A percentile compares a stretch with the other conserved stretches of the same genome.
These are phyloP conservation scores for Saccharomycopsis javanensis DNA, from an alignment of 805 yeast species.

Conservation along the genomic window DNA sequence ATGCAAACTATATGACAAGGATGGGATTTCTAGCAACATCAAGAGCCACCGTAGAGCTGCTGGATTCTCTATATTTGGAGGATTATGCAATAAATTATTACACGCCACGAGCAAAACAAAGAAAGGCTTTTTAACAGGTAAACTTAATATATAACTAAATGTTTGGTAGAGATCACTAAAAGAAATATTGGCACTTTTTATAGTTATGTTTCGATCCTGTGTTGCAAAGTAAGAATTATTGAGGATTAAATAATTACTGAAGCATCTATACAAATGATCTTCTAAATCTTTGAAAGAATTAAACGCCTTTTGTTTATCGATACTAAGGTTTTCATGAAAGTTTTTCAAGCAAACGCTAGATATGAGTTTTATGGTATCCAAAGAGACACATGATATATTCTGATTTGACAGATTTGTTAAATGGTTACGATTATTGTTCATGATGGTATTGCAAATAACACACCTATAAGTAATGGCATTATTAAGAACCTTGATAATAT, in stretches of 20 bases:
- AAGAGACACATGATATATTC: constrained; percentile 23
- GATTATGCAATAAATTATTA: constrained; percentile 42
- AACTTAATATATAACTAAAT: constrained; percentile 35
- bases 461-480: constrained; percentile 41
- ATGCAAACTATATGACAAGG: constrained; percentile 30
- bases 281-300: constrained; percentile 42
- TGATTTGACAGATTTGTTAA: not conserved
- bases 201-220: constrained; percentile 23
- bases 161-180: constrained; percentile 36
- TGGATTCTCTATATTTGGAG: constrained; percentile 32
- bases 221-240: constrained; percentile 41
- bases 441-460: constrained; percentile 37
- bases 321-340: constrained; percentile 11
- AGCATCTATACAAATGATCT: constrained; percentile 35
- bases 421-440: constrained; percentile 21
- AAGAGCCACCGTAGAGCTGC: constrained; percentile 47
- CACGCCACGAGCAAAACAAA: constrained; percentile 44
- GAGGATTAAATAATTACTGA: constrained; percentile 37
- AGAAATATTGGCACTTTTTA: constrained; percentile 41
- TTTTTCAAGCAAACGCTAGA: constrained; percentile 28
- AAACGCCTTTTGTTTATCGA: constrained; percentile 10
- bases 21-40: constrained; percentile 62
- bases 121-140: constrained; percentile 57
- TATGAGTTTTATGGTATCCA: constrained; percentile 26
- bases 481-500: constrained; percentile 31